Base-by-base conservation (phyloP, 2,329 filamentous ascomycete species). In the Leptographium radiaticola region DNA sequence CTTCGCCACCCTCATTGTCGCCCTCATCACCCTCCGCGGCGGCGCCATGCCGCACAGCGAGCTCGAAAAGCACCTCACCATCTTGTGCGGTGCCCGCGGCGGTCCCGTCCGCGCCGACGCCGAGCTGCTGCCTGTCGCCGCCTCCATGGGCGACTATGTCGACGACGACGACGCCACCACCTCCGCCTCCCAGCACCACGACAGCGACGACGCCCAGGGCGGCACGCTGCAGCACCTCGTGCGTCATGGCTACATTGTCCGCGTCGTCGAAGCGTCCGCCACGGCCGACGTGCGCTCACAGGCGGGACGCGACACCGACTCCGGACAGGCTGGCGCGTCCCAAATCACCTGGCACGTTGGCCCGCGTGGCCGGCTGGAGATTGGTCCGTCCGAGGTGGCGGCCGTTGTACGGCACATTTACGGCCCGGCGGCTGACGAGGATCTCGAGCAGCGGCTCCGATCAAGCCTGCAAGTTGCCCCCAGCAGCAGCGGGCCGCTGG, bases 211-310 rank as follows among this genome's bases (percentile, higher is more conserved):
- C 34, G 34, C 34, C 12, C 44, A 43, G n/a, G 58, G 58, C 50
- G 57, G 57, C 42, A 60, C 59, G 2, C 47, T 60, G 34, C 59
- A 59, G 60, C 79, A 80, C 51, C 83, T 97, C 72, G 77, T 84
- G 59, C 84, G 79, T 59, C 89, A 97, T 53, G 87, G 86, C 0
- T 98, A 98, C 64, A 71, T 98, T 3, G 75, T 89, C 39, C 86
- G 81, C 59, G 76, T 83, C 50, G 77, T 83, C 20, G 89, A 96
- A 60, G 80, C 1, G 87, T 86, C 31, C 87, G 95, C 40, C 83
- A 91, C 58, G 4, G 56, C 46, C 10, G 57, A 58, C 16, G 54
- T 25, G 25, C 25, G 25, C 53, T 13, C 16, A 1, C 51, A 45
- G 13, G 53, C 47, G 1, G 43, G 39, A 1, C 51, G 49, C 31